These are phyloP conservation scores for Cucurbitaria berberidis DNA, from an alignment of 2,329 filamentous ascomycete genomes.

Conservation along the genomic window DNA sequence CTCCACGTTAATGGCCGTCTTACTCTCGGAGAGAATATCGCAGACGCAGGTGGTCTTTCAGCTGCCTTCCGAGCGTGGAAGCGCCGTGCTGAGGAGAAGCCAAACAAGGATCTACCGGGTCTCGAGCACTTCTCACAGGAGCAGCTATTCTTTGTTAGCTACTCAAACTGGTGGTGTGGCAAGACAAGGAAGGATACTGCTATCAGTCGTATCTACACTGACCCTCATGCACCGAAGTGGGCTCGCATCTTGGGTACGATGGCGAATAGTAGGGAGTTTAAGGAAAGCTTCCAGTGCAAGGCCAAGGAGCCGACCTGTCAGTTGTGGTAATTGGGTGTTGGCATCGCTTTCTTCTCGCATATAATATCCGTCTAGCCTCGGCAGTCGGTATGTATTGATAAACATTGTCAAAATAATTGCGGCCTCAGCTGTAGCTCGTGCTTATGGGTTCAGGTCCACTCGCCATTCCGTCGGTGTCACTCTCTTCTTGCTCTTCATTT, in stretches of 20 bases:
- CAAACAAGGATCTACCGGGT: constrained; percentile 58
- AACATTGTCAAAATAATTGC: background rate
- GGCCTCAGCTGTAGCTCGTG: no score
- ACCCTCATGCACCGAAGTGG: constrained; percentile 69
- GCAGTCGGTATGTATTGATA: background rate
- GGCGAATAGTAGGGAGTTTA: constrained; percentile 71
- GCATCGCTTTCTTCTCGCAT: background rate
- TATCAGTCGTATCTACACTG: constrained; percentile 64
- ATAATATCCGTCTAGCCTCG: no score
- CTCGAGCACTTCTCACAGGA: constrained; percentile 68
- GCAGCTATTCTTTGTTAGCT: constrained; percentile 73
- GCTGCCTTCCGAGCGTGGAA: constrained; percentile 71
- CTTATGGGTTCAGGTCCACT: no score
- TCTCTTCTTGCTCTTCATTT: no score
- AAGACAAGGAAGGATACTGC: constrained; percentile 66
- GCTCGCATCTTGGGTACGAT: constrained; percentile 66
- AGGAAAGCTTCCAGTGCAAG: constrained; percentile 70
- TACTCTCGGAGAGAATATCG: constrained; percentile 74
- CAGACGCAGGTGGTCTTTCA: constrained; percentile 70
- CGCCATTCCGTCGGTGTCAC: no score
- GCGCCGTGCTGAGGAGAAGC: constrained; percentile 59
- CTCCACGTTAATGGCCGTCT: constrained; percentile 68
- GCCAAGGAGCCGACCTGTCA: constrained; percentile 71
- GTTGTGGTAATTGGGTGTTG: constrained; percentile 62
- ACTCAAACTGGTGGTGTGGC: constrained; percentile 70